Conservation (phyloP, 164 flowering plant species). For the Nymphaea colorata region DNA sequence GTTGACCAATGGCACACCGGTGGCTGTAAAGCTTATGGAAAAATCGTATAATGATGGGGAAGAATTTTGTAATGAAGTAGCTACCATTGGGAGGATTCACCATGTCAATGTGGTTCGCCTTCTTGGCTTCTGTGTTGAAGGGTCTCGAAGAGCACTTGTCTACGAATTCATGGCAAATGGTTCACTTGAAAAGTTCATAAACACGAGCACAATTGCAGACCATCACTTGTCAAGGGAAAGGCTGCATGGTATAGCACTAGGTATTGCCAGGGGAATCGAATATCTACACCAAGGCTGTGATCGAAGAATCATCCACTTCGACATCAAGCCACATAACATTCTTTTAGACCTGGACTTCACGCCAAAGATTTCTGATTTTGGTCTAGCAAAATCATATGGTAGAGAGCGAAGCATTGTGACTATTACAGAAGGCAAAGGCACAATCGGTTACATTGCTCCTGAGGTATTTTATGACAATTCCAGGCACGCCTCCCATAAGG, state of each 20-base stretch:
- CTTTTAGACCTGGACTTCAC: constrained; percentile 46
- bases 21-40: constrained; percentile 30
- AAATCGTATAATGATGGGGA: constrained; percentile 7
- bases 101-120: constrained; percentile 10
- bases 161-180: constrained; percentile 9
- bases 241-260: no score
- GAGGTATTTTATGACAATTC: no score
- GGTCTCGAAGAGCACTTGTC: constrained; percentile 1
- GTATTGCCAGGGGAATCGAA: no score
- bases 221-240: constrained; percentile 44
- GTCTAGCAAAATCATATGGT: constrained; percentile 26
- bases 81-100: constrained; percentile 2
- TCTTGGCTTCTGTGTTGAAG: constrained; percentile 5
- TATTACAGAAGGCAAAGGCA: no score
- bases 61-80: constrained; percentile 8
- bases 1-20: constrained; percentile 16
- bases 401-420: no score
- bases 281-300: constrained; percentile 9
- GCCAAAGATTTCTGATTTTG: constrained; percentile 83
- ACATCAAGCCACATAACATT: constrained; percentile 65
- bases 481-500: no score
- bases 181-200: constrained; percentile 12
- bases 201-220: constrained; percentile 68
- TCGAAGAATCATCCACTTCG: constrained; percentile 56
- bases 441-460: no score